phyloP scores from a whole-genome alignment of 2,329 filamentous ascomycete genomes.

The Botrytis tulipae region DNA sequence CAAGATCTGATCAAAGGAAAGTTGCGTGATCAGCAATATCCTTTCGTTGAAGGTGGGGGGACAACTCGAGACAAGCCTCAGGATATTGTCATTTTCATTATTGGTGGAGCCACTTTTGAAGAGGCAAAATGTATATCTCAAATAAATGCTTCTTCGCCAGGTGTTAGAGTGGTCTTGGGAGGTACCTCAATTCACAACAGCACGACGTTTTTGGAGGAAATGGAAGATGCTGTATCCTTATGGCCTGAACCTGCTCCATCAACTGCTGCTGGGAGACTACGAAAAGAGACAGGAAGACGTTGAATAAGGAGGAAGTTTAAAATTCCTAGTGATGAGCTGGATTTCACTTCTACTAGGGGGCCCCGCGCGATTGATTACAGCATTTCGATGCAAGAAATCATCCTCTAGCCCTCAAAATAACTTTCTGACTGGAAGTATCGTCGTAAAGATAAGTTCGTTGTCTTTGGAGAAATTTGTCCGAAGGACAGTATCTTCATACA shows the following conservation, averaged over 20 bases:
- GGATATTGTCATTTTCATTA: conserved; percentile 91
- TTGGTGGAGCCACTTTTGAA: conserved; percentile 92
- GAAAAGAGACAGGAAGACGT: conserved; percentile 38
- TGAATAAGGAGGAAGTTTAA: conserved; percentile 18
- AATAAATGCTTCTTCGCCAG: conserved; percentile 86
- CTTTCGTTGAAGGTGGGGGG: conserved; percentile 85
- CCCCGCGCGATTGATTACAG: background rate
- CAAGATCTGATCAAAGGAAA: conserved; percentile 93
- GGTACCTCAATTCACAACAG: conserved; percentile 89
- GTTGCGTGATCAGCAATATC: conserved; percentile 82
- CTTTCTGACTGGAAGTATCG: background rate
- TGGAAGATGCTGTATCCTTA: conserved; percentile 79
- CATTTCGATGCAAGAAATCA: background rate
- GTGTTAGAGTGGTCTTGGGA: conserved; percentile 83
- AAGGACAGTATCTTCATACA: background rate
- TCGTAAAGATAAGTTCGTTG: background rate
- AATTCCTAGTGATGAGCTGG: background rate
- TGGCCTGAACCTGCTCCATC: conserved; percentile 69
- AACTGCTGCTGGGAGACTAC: conserved; percentile 38
- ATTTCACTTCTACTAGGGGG: background rate
- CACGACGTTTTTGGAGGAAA: conserved; percentile 82
- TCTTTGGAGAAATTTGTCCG: background rate
- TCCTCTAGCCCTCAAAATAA: background rate
- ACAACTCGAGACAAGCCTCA: conserved; percentile 93
- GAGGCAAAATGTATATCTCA: conserved; percentile 96